phyloP scores from a whole-genome alignment of 257 asterid genomes.

The Anisodus tanguticus region DNA sequence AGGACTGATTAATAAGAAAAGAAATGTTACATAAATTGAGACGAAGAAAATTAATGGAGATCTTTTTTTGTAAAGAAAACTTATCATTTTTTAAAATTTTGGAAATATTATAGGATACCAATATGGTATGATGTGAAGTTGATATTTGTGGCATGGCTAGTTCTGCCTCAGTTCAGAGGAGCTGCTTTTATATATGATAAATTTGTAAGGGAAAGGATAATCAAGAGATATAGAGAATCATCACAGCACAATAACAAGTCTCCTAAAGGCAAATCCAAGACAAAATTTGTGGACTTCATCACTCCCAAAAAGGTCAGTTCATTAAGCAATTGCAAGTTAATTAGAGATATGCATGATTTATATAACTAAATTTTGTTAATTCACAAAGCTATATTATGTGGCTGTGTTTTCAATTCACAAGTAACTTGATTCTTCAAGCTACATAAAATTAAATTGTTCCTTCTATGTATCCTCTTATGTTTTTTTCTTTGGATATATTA shows the following conservation, averaged over 20 bases:
- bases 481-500: too few species aligned
- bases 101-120: constrained; percentile 53
- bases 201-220: constrained; percentile 63
- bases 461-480: too few species aligned
- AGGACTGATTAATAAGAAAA: too few species aligned
- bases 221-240: constrained; percentile 54
- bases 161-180: constrained; percentile 78
- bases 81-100: too few species aligned
- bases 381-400: too few species aligned
- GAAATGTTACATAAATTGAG: too few species aligned
- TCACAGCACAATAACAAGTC: constrained; percentile 33
- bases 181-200: constrained; percentile 79
- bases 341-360: background rate
- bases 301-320: constrained; percentile 52
- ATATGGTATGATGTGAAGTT: constrained; percentile 87
- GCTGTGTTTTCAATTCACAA: too few species aligned
- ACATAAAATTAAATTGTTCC: too few species aligned
- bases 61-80: too few species aligned
- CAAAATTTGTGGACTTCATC: constrained; percentile 55
- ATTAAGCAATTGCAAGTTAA: background rate
- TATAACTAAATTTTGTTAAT: too few species aligned
- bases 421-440: too few species aligned
- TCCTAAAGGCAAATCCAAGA: constrained; percentile 40
- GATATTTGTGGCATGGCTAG: constrained; percentile 75
- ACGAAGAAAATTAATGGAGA: too few species aligned